Evolutionary conservation across 148 eudicot genomes (phyloP), one percentile per base, ranked within the genome.

Genomic region (Mesembryanthemum crystallinum): DNA sequence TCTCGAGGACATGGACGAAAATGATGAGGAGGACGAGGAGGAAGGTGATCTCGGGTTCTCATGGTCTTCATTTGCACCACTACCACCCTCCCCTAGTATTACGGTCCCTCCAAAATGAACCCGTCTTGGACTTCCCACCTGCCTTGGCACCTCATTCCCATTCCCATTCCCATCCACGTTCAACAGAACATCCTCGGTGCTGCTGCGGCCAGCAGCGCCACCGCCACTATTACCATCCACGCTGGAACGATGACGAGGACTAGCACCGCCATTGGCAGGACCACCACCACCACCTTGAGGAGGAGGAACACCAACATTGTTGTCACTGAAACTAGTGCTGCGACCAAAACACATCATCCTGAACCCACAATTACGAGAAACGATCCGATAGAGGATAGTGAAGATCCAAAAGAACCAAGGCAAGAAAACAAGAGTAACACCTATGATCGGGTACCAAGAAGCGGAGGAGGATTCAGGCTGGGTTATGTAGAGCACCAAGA

Each of bases 381-480:
- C 20, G 42, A 83, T 24, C 21, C 88, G 83, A 69, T 85, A 85
- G 4, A 80, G 47, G 67, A 83, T 35, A 12, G 84, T 85, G 18
- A 85, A 63, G 79, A 83, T 7, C 88, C 88, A 85, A 43, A 85
- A 83, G 63, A 85, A 49, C 86, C 86, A 85, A 11, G 88, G 88
- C 29, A 85, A 73, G 71, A 77, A 75, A 49, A 85, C 80, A 2
- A 85, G 76, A 58, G 82, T 57, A 10, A 80, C 81, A 21, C 86
- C 88, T 5, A 74, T 73, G 72, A 68, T 8, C 4, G 86, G 82
- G 51, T 80, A 83, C 70, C 61, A 66, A 25, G 75, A 28, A 21
- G 75, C 43, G 13, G 82, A n/a, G 1, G 67, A 7, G 52, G 77
- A 72, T 10, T 49, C 28, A 10, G 86, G 82, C 57, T 74, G 74